phyloP scores from a whole-genome alignment of 495 filamentous ascomycete genomes.

The Rostrohypoxylon terebratum region DNA sequence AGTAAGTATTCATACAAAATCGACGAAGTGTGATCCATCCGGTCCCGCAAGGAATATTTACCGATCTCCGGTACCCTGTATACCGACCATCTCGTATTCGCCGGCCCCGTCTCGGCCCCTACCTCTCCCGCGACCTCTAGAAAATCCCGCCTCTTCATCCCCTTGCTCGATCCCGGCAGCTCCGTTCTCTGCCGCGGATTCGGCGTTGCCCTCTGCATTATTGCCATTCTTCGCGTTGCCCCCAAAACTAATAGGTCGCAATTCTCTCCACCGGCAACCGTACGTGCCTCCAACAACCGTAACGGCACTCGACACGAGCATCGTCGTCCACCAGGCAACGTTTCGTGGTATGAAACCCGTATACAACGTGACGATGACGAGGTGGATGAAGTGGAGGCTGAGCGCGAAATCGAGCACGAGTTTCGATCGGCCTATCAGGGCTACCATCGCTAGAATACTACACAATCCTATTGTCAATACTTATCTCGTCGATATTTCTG shows the following conservation, averaged over 20 bases:
- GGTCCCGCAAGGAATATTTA: slow-evolving; percentile 13
- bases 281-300: slow-evolving; percentile 85
- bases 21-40: neutral
- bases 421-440: slow-evolving; percentile 87
- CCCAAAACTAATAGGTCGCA: slow-evolving; percentile 90
- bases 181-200: slow-evolving; percentile 31
- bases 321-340: slow-evolving; percentile 88
- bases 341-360: slow-evolving; percentile 77
- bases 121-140: slow-evolving; percentile 63
- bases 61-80: slow-evolving; percentile 39
- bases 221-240: slow-evolving; percentile 57
- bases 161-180: slow-evolving; percentile 32
- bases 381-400: slow-evolving; percentile 86
- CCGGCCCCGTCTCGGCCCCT: slow-evolving; percentile 69
- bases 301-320: slow-evolving; percentile 72
- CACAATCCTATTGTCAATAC: slow-evolving; percentile 22
- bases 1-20: slow-evolving; percentile 36
- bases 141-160: slow-evolving; percentile 65
- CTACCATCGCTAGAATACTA: slow-evolving; percentile 80
- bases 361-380: slow-evolving; percentile 81
- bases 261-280: slow-evolving; percentile 89
- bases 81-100: slow-evolving; percentile 83
- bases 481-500: neutral
- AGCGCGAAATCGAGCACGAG: slow-evolving; percentile 93
- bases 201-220: slow-evolving; percentile 28